Conservation (phyloP, 768 basidiomycete genomes). For the Boletus reticuloceps region DNA sequence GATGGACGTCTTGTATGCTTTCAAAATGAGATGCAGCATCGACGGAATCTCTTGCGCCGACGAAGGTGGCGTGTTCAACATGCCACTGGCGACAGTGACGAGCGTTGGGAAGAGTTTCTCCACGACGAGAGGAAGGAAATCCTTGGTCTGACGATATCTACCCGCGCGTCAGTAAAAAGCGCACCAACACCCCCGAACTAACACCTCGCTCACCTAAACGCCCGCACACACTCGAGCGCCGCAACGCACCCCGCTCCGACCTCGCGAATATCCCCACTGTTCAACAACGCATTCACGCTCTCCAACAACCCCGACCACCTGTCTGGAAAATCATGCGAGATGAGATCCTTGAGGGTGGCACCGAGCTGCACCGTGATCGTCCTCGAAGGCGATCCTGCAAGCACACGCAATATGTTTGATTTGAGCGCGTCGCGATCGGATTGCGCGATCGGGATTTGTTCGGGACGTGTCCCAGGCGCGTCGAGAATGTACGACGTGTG, state of each 20-base stretch:
- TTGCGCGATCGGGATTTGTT: conserved; percentile 57
- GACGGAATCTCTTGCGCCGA: conserved; percentile 70
- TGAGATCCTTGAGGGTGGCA: conserved; percentile 66
- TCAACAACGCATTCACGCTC: conserved; percentile 63
- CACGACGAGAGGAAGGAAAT: conserved; percentile 58
- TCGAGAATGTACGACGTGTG: conserved; percentile 61
- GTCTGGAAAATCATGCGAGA: conserved; percentile 76
- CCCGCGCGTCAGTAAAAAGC: not conserved
- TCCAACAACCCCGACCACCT: conserved; percentile 69
- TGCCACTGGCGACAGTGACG: conserved; percentile 67
- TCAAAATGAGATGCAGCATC: conserved; percentile 83
- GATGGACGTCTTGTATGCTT: conserved; percentile 82
- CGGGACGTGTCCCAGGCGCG: conserved; percentile 43
- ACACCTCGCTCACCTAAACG: conserved; percentile 33
- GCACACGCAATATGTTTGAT: conserved; percentile 60
- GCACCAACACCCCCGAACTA: not conserved
- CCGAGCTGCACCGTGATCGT: conserved; percentile 75
- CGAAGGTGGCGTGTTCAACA: conserved; percentile 62
- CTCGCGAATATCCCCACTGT: conserved; percentile 62
- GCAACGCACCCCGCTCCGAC: conserved; percentile 83
- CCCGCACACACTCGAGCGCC: conserved; percentile 71
- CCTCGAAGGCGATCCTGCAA: conserved; percentile 64
- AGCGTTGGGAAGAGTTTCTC: conserved; percentile 70
- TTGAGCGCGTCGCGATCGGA: conserved; percentile 78
- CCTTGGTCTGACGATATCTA: conserved; percentile 68